phyloP scores from a whole-genome alignment of 352 stramenopile species.

The Globisporangium mamillatum region DNA sequence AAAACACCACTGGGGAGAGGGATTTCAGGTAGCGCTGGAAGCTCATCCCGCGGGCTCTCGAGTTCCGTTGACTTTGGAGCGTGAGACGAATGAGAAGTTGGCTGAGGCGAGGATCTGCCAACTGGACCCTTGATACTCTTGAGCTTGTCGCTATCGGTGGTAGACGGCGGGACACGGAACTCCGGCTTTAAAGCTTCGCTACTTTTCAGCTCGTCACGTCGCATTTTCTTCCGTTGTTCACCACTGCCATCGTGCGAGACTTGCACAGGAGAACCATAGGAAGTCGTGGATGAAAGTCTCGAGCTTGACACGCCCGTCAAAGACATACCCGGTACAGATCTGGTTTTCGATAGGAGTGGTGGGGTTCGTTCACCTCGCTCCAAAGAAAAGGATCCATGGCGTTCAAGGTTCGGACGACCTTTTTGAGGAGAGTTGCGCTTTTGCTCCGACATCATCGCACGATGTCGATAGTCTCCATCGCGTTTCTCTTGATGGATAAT shows the following conservation, averaged over 20 bases:
- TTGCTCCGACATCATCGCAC: slow-evolving; percentile 8
- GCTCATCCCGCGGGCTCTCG: slow-evolving; percentile 37
- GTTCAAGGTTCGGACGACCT: slow-evolving; percentile 36
- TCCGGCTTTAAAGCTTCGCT: slow-evolving; percentile 5
- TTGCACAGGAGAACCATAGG: slow-evolving; percentile 16
- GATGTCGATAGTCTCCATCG: slow-evolving; percentile 20
- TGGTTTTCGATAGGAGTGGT: slow-evolving; percentile 10
- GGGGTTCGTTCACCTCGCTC: slow-evolving; percentile 11
- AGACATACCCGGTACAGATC: slow-evolving; percentile 8
- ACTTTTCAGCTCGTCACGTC: neutral
- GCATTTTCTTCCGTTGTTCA: slow-evolving; percentile 9
- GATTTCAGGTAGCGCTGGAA: slow-evolving; percentile 65
- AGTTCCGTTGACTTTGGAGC: neutral
- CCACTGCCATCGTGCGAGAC: neutral
- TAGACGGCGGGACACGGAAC: neutral
- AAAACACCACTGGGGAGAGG: slow-evolving; percentile 30
- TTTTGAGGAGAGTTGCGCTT: slow-evolving; percentile 21
- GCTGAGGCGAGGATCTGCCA: slow-evolving; percentile 9
- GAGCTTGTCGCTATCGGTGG: slow-evolving; percentile 3
- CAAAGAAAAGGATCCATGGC: slow-evolving; percentile 41
- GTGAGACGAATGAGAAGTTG: neutral
- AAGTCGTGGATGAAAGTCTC: slow-evolving; percentile 1
- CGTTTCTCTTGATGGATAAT: slow-evolving; percentile 18
- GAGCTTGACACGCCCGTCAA: slow-evolving; percentile 6
- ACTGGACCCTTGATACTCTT: neutral